These are phyloP conservation scores for Azolla pinnata DNA, from an alignment of 75 land plant species.

Conservation along the genomic window DNA sequence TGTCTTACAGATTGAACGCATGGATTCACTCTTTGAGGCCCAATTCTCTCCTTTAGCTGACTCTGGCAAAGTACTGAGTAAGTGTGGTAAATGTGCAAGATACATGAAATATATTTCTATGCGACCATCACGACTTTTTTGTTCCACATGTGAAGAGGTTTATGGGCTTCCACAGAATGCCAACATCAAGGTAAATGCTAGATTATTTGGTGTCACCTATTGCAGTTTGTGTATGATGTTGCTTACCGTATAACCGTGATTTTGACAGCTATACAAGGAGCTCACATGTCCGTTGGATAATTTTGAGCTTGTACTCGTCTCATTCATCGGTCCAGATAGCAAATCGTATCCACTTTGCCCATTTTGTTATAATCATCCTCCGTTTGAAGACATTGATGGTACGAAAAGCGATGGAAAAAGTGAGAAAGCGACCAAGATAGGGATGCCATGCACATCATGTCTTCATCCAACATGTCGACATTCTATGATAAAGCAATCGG, in stretches of 20 bases:
- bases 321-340: conserved; percentile 81
- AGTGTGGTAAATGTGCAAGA: conserved; percentile 89
- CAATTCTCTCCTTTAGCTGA: conserved; percentile 92
- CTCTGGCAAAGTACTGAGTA: conserved; percentile 77
- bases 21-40: conserved; percentile 96
- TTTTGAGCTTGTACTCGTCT: conserved; percentile 78
- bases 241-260: too few species aligned
- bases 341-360: conserved; percentile 93
- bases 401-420: conserved; percentile 35
- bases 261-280: conserved; percentile 88
- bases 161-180: conserved; percentile 85
- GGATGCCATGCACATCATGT: conserved; percentile 94
- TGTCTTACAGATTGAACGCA: conserved; percentile 60
- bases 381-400: conserved; percentile 69
- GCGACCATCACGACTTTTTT: conserved; percentile 76
- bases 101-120: conserved; percentile 88
- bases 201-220: too few species aligned
- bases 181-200: conserved; percentile 52
- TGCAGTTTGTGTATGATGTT: too few species aligned
- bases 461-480: conserved; percentile 92
- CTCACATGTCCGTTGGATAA: conserved; percentile 82
- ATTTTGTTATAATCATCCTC: conserved; percentile 90
- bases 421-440: conserved; percentile 39
- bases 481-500: conserved; percentile 81
- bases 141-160: conserved; percentile 88